phyloP scores from a whole-genome alignment of 139 green algal species.

The Nannochloris sp. region DNA sequence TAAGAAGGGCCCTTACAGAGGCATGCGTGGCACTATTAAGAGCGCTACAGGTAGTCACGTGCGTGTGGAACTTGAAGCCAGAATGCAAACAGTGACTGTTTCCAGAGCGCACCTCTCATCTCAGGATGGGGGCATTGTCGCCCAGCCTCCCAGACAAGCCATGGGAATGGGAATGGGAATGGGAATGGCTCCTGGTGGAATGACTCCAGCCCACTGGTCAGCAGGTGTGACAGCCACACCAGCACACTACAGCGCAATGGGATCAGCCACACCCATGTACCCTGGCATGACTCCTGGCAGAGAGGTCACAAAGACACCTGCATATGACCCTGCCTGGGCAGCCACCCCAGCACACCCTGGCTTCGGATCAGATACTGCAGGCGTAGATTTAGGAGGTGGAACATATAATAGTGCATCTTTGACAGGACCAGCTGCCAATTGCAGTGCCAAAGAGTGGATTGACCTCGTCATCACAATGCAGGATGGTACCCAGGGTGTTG shows the following conservation, averaged over 20 bases:
- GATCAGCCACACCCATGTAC: conserved; percentile 35
- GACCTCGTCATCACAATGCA: conserved; percentile 17
- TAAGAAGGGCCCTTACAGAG: conserved; percentile 54
- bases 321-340: conserved; percentile 30
- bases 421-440: not conserved
- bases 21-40: conserved; percentile 74
- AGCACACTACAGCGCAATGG: conserved; percentile 16
- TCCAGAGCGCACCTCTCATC: conserved; percentile 28
- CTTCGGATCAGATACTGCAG: conserved; percentile 1
- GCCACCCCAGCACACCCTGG: conserved; percentile 26
- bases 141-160: not conserved
- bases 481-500: conserved; percentile 9
- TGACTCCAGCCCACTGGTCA: conserved; percentile 31
- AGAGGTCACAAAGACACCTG: conserved; percentile 43
- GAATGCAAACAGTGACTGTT: conserved; percentile 72
- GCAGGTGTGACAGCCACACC: conserved; percentile 31
- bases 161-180: not conserved
- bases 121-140: conserved; percentile 11
- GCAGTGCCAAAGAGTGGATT: conserved; percentile 11
- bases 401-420: not conserved
- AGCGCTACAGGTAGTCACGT: conserved; percentile 69
- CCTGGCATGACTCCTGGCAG: conserved; percentile 51
- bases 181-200: conserved; percentile 4
- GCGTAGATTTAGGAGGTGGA: not conserved
- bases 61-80: conserved; percentile 80